Base-by-base conservation (phyloP, 2,329 filamentous ascomycete genomes). In the Exophiala viscosa region DNA sequence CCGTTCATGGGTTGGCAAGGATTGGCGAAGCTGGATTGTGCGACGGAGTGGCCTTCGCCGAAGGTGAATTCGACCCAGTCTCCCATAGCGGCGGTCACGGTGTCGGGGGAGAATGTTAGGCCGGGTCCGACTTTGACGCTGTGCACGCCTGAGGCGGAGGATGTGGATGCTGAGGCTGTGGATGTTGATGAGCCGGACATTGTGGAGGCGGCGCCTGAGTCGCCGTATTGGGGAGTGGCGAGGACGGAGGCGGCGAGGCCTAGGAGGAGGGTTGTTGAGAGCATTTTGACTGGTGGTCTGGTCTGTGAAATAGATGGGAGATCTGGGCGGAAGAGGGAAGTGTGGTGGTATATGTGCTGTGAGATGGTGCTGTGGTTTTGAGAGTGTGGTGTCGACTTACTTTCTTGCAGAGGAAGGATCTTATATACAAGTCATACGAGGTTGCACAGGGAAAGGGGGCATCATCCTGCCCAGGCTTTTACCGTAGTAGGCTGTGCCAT, bases 31-130 rank as follows among this genome's bases (percentile, higher is more conserved):
- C 73, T 69, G 23, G 74, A 73, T 57, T 75, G 71, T 6, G 72
- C 74, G 11, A 81, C 75, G 9, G 73, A 76, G 68, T 80, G 77
- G 60, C 76, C 76, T 3, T 74, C 69, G 50, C 73, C 71, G 65
- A 79, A 81, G 60, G 78, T 75, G 66, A 80, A 80, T 60, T 78
- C 74, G 43, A 81, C 68, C 42, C 74, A 68, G 55, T 77, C 76
- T 50, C 78, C 78, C 3, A 69, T 53, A 20, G 67, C 60, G 13
- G 77, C 76, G n/a, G 65, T 66, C 48, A 78, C 55, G 34, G 68
- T 70, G 50, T 72, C 67, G 2, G 78, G 78, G 9, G 60, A 66
- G 64, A 78, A 79, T 28, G 61, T 65, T 18, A 77, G 61, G 35
- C 69, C 66, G 4, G 56, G 54, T n/a, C 60, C 60, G 36, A 62